These are phyloP conservation scores for Papiliotrema terrestris DNA, from an alignment of 1,284 basidiomycete genomes.

Conservation along the genomic window DNA sequence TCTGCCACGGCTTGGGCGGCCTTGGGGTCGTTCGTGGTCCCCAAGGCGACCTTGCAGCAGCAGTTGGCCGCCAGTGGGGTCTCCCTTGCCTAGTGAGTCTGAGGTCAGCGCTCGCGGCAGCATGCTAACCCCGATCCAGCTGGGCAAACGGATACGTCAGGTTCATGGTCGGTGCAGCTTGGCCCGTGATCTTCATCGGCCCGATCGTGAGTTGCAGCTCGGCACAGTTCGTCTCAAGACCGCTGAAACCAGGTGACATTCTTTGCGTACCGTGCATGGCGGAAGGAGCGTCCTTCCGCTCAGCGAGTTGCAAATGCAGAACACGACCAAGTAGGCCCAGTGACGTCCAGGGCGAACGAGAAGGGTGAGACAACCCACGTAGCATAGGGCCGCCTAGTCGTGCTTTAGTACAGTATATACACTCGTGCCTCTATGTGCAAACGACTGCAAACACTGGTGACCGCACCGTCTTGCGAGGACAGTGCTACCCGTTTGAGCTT, in stretches of 20 bases:
- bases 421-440: too few species aligned
- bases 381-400: too few species aligned
- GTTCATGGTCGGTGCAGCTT: constrained; percentile 15
- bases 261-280: constrained; percentile 6
- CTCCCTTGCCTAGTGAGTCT: too few species aligned
- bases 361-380: too few species aligned
- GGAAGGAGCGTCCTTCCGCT: constrained; percentile 2
- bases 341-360: too few species aligned
- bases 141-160: constrained; percentile 13
- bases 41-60: constrained; percentile 6
- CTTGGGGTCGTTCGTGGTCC: constrained; percentile 4
- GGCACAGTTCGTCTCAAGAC: neutral
- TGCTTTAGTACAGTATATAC: too few species aligned
- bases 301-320: neutral
- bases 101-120: too few species aligned
- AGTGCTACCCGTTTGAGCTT: too few species aligned
- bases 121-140: too few species aligned
- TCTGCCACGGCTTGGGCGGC: constrained; percentile 4
- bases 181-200: constrained; percentile 9
- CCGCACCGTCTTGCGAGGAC: too few species aligned
- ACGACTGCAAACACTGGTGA: too few species aligned
- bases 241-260: neutral
- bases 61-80: constrained; percentile 1
- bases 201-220: constrained; percentile 2
- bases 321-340: too few species aligned